Conservation (phyloP, 2,329 filamentous ascomycete species). For the Akanthomyces dipterigenus region DNA sequence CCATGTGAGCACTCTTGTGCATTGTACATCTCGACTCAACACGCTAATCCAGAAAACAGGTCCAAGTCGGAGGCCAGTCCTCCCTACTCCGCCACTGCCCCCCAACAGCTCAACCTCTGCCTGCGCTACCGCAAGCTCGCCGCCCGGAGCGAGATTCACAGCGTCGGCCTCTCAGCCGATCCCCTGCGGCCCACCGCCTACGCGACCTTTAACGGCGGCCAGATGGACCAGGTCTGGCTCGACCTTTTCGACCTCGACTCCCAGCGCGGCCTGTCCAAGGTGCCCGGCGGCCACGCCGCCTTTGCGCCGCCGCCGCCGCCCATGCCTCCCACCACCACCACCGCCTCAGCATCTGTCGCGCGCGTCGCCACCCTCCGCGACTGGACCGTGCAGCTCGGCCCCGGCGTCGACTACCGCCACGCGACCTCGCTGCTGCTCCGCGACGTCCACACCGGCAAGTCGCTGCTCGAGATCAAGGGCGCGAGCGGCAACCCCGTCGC, state of each 20-base stretch:
- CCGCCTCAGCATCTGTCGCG: background rate
- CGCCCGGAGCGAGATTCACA: constrained; percentile 26
- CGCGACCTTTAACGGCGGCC: constrained; percentile 24
- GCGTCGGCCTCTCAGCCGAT: constrained; percentile 24
- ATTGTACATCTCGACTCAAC: background rate
- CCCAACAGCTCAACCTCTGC: constrained; percentile 17
- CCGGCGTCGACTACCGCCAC: constrained; percentile 26
- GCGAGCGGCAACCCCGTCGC: constrained; percentile 22
- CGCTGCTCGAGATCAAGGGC: constrained; percentile 25
- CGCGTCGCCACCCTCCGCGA: constrained; percentile 25
- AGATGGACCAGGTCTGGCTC: constrained; percentile 28
- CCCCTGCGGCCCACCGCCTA: constrained; percentile 20
- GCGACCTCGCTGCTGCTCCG: constrained; percentile 25
- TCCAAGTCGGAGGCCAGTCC: background rate
- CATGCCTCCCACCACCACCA: background rate
- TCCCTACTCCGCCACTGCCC: constrained; percentile 1
- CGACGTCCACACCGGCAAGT: constrained; percentile 25
- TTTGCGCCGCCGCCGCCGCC: constrained; percentile 18
- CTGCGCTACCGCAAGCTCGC: constrained; percentile 23
- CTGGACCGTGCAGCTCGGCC: constrained; percentile 24
- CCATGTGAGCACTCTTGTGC: background rate
- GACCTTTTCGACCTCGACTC: constrained; percentile 27
- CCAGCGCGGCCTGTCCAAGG: constrained; percentile 23
- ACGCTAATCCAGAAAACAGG: background rate
- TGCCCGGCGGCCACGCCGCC: constrained; percentile 25